These are phyloP conservation scores for Ganoderma sinense DNA, from an alignment of 1,284 basidiomycete species.

Conservation along the genomic window DNA sequence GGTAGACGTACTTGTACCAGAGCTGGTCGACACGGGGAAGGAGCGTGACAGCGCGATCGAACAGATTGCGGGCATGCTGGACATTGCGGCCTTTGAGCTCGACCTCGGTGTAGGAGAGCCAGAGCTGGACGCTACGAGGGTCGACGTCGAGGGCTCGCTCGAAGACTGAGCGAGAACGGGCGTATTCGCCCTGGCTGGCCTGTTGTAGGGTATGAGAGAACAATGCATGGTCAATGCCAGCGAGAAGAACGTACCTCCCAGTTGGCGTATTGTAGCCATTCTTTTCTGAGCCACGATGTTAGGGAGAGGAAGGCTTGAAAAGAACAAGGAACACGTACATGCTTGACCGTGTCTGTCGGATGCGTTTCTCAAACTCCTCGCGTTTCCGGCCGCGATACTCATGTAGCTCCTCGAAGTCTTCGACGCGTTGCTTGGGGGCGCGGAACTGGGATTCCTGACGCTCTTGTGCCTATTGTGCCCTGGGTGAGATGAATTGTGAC, in stretches of 20 bases:
- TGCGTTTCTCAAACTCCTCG: slow-evolving; percentile 96
- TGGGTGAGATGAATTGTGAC: slow-evolving; percentile 3
- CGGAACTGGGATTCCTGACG: slow-evolving; percentile 92
- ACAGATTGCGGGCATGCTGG: slow-evolving; percentile 95
- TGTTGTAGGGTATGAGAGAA: slow-evolving; percentile 40
- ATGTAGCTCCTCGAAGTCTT: slow-evolving; percentile 96
- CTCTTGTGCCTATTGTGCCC: slow-evolving; percentile 81
- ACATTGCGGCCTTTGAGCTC: slow-evolving; percentile 98
- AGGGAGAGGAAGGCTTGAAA: slow-evolving; percentile 10
- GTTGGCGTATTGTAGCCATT: slow-evolving; percentile 86
- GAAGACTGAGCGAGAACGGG: slow-evolving; percentile 92
- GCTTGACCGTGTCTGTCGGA: slow-evolving; percentile 89
- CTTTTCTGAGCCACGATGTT: slow-evolving; percentile 59
- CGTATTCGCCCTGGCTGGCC: slow-evolving; percentile 97
- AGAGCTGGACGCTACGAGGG: slow-evolving; percentile 87
- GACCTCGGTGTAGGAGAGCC: slow-evolving; percentile 98
- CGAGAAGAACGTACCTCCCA: slow-evolving; percentile 65
- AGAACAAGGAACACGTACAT: slow-evolving; percentile 56
- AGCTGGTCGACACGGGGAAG: slow-evolving; percentile 94
- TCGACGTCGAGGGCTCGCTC: slow-evolving; percentile 98
- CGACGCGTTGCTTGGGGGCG: slow-evolving; percentile 93
- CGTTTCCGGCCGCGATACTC: slow-evolving; percentile 96
- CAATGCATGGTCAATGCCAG: background rate
- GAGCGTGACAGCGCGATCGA: slow-evolving; percentile 95
- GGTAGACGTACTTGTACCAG: slow-evolving; percentile 99